Conservation (phyloP, 202 grass and related monocot species). For the Hordeum pubiflorum region DNA sequence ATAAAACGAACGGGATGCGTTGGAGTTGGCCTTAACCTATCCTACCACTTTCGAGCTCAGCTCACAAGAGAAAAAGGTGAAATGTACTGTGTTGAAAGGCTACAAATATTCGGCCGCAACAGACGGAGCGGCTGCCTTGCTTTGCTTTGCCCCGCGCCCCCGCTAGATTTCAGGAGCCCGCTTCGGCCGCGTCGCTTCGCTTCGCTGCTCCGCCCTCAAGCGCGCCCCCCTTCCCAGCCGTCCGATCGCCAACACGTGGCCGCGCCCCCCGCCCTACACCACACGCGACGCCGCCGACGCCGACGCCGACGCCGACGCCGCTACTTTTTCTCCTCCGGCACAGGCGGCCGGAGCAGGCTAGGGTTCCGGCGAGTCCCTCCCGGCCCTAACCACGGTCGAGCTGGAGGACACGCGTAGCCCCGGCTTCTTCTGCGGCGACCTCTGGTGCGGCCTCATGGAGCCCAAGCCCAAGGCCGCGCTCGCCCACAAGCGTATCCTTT, state of each 20-base stretch:
- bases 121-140: neutral
- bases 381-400: slow-evolving; percentile 34
- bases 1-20: too few relatives aligned
- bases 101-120: slow-evolving; percentile 6
- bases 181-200: neutral
- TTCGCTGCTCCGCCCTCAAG: neutral
- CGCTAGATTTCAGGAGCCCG: slow-evolving; percentile 33
- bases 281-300: neutral
- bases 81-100: neutral
- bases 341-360: slow-evolving; percentile 37
- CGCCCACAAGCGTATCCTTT: slow-evolving; percentile 5
- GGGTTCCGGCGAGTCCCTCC: slow-evolving; percentile 9
- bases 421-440: slow-evolving; percentile 33
- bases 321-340: slow-evolving; percentile 1
- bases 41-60: neutral
- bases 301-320: neutral
- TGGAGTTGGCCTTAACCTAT: too few relatives aligned
- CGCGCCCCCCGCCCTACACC: neutral
- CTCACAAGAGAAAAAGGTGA: neutral
- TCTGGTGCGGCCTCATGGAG: slow-evolving; percentile 16
- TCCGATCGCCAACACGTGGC: slow-evolving; percentile 26
- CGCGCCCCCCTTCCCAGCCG: neutral
- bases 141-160: neutral
- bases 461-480: neutral
- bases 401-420: slow-evolving; percentile 65